Base-by-base conservation (phyloP, 768 basidiomycete genomes). In the Vararia minispora region DNA sequence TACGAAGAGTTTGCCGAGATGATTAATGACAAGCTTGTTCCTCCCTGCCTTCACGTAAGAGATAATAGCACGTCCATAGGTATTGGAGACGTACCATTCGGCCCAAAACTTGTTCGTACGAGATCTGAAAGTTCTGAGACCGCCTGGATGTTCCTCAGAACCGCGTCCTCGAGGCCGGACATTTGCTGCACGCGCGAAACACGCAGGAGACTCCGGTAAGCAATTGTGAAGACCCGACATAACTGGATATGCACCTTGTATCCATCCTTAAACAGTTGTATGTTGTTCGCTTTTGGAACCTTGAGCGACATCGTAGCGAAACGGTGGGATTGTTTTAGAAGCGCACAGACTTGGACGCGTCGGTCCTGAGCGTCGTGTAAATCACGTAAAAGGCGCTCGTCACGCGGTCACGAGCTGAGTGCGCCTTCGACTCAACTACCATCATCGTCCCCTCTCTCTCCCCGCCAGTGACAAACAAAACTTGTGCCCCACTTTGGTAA, bases 21-120 rank as follows among this genome's bases (percentile, higher is more conserved):
- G 94, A 60, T 99, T 99, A 63, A 99, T 94, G 58, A 99, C 65
- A 39, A 99, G 77, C 61, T 99, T 99, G 62, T 97, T 99, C 37
- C 94, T 76, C 33, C 94, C 94, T 89, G 52, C 4, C 39, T 12
- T 36, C 25, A 29, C 2, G 34, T 33, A 14, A 17, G 36, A 28
- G 20, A 4, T 21, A 30, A 47, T 8, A 10, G 21, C 31, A 16
- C 14, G 12, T 12, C 24, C 6, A 0, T 14, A 16, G 44, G 12
- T 29, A 24, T 27, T 39, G 29, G 30, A 33, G 31, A 66, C 80
- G 59, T 59, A 85, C 91, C 91, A 58, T 94, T 94, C 23, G 91
- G 91, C 18, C 91, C 91, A 56, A 94, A 97, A 62, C 88, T 91
- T 28, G 95, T 97, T 51, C 92, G 71, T 33, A 98, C 89, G 46